Percentiles rank a stretch among this genome's conserved stretches.
These are phyloP conservation scores for Rubia occidens DNA, from an alignment of 305 asterid species.

Conservation along the genomic window DNA sequence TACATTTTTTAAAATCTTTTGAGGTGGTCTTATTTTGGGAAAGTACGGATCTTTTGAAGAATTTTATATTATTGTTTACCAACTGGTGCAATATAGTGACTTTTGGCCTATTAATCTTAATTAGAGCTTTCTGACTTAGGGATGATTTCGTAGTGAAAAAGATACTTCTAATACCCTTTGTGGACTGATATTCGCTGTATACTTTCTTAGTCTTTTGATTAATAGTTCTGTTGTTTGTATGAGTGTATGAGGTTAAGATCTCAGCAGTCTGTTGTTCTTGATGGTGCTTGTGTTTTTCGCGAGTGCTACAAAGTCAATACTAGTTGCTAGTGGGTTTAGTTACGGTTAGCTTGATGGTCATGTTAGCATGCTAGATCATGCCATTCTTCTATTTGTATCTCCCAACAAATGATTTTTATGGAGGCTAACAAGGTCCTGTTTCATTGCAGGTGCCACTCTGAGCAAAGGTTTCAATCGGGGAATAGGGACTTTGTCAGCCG, in stretches of 20 bases:
- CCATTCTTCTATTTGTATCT: neutral
- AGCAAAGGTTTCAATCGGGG: constrained; percentile 91
- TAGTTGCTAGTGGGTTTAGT: neutral
- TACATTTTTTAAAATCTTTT: too few relatives aligned
- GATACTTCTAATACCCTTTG: neutral
- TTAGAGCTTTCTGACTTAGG: neutral
- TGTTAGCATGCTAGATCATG: neutral
- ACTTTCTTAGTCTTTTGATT: neutral
- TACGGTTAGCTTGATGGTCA: neutral
- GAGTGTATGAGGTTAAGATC: neutral
- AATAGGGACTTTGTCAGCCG: constrained; percentile 83
- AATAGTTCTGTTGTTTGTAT: neutral
- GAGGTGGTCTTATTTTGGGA: neutral
- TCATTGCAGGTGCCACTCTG: constrained; percentile 65
- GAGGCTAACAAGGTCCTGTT: neutral
- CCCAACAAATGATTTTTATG: neutral
- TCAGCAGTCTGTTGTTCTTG: constrained; percentile 4
- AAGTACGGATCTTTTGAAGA: neutral
- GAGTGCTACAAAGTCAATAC: neutral
- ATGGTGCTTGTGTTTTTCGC: neutral
- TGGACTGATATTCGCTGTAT: neutral
- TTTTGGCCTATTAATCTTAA: neutral
- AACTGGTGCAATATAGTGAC: constrained; percentile 1
- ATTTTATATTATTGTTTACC: neutral
- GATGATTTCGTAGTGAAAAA: neutral